These are phyloP conservation scores for Pulicaria dysenterica DNA, from an alignment of 129 eudicot genomes.

Conservation along the genomic window DNA sequence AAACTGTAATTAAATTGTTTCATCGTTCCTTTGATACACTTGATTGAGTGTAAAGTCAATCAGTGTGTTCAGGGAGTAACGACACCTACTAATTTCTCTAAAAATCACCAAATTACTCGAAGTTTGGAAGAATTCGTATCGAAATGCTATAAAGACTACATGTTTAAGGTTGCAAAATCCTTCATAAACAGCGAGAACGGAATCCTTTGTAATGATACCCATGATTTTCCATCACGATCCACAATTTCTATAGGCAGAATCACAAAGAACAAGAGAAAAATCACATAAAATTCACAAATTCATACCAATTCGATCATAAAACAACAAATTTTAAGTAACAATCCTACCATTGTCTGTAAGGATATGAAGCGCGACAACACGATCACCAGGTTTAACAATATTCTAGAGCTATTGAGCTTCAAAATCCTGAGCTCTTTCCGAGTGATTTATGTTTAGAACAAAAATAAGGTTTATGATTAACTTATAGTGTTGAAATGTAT, in stretches of 20 bases:
- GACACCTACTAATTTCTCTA: slow-evolving; percentile 8
- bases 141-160: slow-evolving; percentile 40
- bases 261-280: not conserved
- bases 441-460: no score
- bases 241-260: slow-evolving; percentile 33
- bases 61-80: not conserved
- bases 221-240: slow-evolving; percentile 43
- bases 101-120: slow-evolving; percentile 3
- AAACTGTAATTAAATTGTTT: slow-evolving; percentile 8
- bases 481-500: no score
- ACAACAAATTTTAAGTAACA: not conserved
- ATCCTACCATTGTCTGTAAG: slow-evolving; percentile 48
- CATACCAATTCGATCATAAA: not conserved
- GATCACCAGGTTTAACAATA: slow-evolving; percentile 75
- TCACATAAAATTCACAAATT: not conserved
- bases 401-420: no score
- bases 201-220: slow-evolving; percentile 61
- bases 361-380: slow-evolving; percentile 74
- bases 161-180: slow-evolving; percentile 95
- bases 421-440: no score
- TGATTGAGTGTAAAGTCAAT: slow-evolving; percentile 3
- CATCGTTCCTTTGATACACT: slow-evolving; percentile 4
- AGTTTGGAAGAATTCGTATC: not conserved
- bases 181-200: slow-evolving; percentile 87
- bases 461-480: no score